Evolutionary conservation across 1,139 yeast species (phyloP), one percentile per base, ranked within the genome.

Genomic region (Waltiozyma sp.): DNA sequence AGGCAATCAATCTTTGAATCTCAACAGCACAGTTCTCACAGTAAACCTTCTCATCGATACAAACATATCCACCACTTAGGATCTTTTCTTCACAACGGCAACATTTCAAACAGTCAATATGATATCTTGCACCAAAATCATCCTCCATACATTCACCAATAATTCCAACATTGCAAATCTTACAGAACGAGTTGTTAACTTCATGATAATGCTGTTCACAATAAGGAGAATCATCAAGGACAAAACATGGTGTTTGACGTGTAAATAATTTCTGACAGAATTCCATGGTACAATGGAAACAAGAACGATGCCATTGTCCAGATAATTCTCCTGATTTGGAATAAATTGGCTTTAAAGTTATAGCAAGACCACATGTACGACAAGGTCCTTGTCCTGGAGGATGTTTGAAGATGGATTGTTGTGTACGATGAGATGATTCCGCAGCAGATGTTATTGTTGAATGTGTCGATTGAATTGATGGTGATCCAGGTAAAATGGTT

Each of bases 271-370:
- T 57, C 6, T 63, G 62, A 26, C 31, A 18, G 36, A 19, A 14
- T 64, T 96, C 87, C n/a, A 65, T 60, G 19, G 70, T 62, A 64
- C 98, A 91, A 19, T 68, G 65, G 66, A 91, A 89, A 60, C 98
- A 91, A 15, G 70, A 65, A 41, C 94, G 71, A 60, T 91, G 98
- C 97, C 97, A 89, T 61, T 88, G 93, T 0, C 98, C 98, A 1
- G 89, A 74, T 38, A 91, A 66, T 53, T 83, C 89, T 19, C 86
- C 87, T 50, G 76, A 79, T 38, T 62, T 65, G 13, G 96, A 86
- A 59, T 78, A 82, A n/a, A 91, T 76, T 47, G 72, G 74, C 65
- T 68, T 75, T 38, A 68, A 80, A 41, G 49, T 57, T 37, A 80
- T 74, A 19, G 58, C 63, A 26, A 60, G 52, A 10, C 62, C 57